Base-by-base conservation (phyloP, 1,284 basidiomycete genomes). In the Sanghuangporus baumii region DNA sequence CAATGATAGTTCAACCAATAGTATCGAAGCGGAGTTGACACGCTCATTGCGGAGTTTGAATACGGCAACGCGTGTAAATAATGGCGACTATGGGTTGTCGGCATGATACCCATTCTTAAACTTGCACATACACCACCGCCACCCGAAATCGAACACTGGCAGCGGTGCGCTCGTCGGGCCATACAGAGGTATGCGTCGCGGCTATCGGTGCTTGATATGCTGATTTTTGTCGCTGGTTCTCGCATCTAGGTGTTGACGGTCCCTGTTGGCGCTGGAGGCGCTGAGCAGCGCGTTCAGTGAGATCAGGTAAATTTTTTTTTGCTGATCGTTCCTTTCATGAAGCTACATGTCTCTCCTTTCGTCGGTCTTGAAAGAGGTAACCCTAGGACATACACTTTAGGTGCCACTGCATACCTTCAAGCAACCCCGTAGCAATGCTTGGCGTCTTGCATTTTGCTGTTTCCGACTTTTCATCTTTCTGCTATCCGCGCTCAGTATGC, bases 401-500 rank as follows among this genome's bases (percentile, higher is more conserved):
- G 4, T 51, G 48, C n/a, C 48, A 51, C 48, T 23, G 20, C 26
- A 18, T 14, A 7, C 16, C 8, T n/a, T 46, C 14, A 37, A 26
- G 9, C 11, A 31, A 54, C 34, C 31, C 50, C 36, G 31, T 9
- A 11, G 52, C 9, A 56, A 65, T 65, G 64, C 50, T 65, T 18
- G 64, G 64, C n/a, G 57, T 62, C 43, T 48, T 62, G 20, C 59
- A 65, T 34, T 59, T 57, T 50, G 57, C 64, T 5, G 50, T 52
- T 31, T 65, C 64, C 18, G 64, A 65, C 37, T 65, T 65, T 38
- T 59, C 60, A 2, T 51, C 56, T 18, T 65, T 65, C 51, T 65
- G 60, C 34, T 65, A 65, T 56, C 64, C 64, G 50, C 61, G 64
- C 14, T 23, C 50, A 16, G 9, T 23, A 6, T 37, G 20, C 40